Evolutionary conservation across 1,139 yeast species (phyloP).

Genomic region (Meyerozyma elateridarum): DNA sequence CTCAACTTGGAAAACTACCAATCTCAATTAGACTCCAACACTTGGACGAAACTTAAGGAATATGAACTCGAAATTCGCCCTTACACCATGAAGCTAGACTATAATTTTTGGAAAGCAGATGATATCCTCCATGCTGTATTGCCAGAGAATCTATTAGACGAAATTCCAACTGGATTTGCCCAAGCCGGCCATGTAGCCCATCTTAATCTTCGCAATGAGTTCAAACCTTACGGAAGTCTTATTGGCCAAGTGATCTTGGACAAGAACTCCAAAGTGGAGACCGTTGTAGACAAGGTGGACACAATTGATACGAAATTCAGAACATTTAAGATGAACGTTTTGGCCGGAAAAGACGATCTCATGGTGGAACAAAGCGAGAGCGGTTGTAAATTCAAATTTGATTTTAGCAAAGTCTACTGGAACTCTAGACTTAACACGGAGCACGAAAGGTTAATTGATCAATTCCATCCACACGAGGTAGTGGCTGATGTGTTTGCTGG

Average conservation of each 20-base stretch:
- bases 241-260: slow-evolving; percentile 91
- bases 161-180: slow-evolving; percentile 87
- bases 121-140: slow-evolving; percentile 73
- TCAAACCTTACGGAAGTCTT: slow-evolving; percentile 71
- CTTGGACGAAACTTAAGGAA: slow-evolving; percentile 43
- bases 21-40: slow-evolving; percentile 33
- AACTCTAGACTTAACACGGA: slow-evolving; percentile 92
- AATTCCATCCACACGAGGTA: slow-evolving; percentile 61
- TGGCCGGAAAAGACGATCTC: slow-evolving; percentile 77
- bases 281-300: slow-evolving; percentile 93
- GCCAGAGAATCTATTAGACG: slow-evolving; percentile 67
- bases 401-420: slow-evolving; percentile 95
- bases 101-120: slow-evolving; percentile 83
- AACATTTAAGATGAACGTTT: slow-evolving; percentile 88
- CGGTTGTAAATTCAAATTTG: slow-evolving; percentile 80
- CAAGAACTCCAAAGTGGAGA: slow-evolving; percentile 71
- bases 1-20: slow-evolving; percentile 29
- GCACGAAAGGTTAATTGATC: slow-evolving; percentile 71
- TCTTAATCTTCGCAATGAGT: slow-evolving; percentile 77
- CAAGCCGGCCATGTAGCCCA: slow-evolving; percentile 97
- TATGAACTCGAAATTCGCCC: slow-evolving; percentile 46
- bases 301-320: slow-evolving; percentile 83
- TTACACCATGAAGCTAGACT: slow-evolving; percentile 56
- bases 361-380: slow-evolving; percentile 86
- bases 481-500: slow-evolving; percentile 98